phyloP scores from a whole-genome alignment of 306 rosid species.

The Prunus dulcis region DNA sequence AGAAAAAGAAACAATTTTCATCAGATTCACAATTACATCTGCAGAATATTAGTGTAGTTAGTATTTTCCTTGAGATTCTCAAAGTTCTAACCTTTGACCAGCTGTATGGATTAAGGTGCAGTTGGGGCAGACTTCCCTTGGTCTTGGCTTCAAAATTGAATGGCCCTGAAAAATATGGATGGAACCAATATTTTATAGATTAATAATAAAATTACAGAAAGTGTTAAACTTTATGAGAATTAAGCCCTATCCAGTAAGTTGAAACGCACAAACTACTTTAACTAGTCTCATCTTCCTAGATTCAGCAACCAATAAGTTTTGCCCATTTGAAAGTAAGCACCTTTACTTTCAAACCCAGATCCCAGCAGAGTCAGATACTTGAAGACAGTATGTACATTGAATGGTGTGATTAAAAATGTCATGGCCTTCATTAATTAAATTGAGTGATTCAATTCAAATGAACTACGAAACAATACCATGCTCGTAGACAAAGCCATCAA shows the following conservation, averaged over 20 bases:
- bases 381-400: neutral
- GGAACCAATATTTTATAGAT: conserved; percentile 7
- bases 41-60: neutral
- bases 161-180: conserved; percentile 62
- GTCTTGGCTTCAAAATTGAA: conserved; percentile 73
- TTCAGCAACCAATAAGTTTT: neutral
- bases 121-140: conserved; percentile 47
- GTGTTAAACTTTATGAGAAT: neutral
- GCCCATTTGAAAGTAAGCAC: neutral
- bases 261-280: neutral
- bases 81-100: conserved; percentile 76
- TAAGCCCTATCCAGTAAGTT: neutral
- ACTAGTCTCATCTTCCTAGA: neutral
- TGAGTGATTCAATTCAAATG: neutral
- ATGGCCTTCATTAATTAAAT: neutral
- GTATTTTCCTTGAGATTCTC: neutral
- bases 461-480: conserved; percentile 51
- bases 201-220: neutral
- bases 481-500: conserved; percentile 95
- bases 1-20: neutral
- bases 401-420: neutral
- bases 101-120: conserved; percentile 86
- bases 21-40: neutral
- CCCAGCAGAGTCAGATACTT: neutral
- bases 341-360: neutral